Conservation (phyloP, 2,329 filamentous ascomycete genomes). For the Microcyclospora tardicrescens region DNA sequence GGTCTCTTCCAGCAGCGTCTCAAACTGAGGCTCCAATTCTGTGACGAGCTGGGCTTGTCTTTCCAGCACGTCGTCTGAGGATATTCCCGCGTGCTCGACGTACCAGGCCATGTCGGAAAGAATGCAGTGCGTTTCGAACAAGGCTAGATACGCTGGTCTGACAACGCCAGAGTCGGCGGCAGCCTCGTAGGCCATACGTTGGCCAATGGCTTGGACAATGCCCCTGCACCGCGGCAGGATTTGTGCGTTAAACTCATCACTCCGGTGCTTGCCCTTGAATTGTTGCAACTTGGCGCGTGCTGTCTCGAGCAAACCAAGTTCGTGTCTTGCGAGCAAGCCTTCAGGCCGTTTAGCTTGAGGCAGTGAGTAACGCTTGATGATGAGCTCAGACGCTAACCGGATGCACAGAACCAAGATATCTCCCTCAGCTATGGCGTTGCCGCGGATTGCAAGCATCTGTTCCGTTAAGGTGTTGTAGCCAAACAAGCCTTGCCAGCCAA, state of each 20-base stretch:
- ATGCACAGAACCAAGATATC: conserved; percentile 3
- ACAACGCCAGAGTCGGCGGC: no score
- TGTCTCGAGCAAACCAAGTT: no score
- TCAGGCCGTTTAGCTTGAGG: no score
- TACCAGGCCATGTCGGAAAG: conserved; percentile 1
- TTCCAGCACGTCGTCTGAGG: neutral
- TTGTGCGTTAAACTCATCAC: no score
- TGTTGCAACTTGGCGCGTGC: no score
- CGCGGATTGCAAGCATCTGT: neutral
- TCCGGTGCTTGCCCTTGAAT: no score
- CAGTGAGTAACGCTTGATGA: neutral
- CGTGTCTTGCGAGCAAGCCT: no score
- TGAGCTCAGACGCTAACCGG: conserved; percentile 1
- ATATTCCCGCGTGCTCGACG: conserved; percentile 1
- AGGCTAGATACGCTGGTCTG: neutral
- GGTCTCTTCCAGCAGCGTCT: neutral
- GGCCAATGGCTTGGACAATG: no score
- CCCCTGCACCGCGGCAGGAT: no score
- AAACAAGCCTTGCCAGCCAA: conserved; percentile 1
- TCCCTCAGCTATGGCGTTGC: conserved; percentile 2
- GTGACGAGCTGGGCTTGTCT: neutral
- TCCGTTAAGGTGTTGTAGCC: conserved; percentile 1
- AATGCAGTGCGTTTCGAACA: conserved; percentile 2
- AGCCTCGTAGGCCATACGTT: no score
- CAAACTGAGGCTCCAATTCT: neutral